Conservation (phyloP, 2,329 filamentous ascomycete species). For the Pyricularia sp. region DNA sequence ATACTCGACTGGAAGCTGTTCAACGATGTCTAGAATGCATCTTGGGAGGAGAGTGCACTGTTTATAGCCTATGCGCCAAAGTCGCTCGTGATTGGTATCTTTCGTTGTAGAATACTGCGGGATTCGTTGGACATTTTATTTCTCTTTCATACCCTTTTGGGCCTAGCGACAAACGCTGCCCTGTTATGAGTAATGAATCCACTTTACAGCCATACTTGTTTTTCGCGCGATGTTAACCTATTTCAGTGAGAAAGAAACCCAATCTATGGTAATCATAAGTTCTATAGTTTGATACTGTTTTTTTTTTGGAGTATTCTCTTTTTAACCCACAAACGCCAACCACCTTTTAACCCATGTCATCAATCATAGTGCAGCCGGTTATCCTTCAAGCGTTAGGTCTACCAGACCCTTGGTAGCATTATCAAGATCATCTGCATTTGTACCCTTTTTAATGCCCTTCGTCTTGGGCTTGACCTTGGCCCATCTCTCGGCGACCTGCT, state of each 20-base stretch:
- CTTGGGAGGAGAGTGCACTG: neutral
- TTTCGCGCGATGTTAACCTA: neutral
- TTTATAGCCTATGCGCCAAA: neutral
- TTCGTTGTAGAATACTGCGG: neutral
- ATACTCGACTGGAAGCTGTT: constrained; percentile 79
- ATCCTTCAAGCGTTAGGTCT: neutral
- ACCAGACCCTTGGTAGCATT: neutral
- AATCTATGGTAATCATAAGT: neutral
- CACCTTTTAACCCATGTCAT: neutral
- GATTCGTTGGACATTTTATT: neutral
- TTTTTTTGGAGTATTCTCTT: neutral
- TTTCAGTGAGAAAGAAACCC: neutral
- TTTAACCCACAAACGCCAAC: neutral
- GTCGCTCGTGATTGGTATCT: neutral
- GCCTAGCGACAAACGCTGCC: neutral
- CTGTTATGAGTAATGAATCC: neutral
- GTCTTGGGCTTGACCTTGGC: constrained; percentile 30
- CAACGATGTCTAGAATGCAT: constrained; percentile 23
- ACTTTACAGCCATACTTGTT: neutral
- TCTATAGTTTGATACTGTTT: neutral
- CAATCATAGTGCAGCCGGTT: neutral
- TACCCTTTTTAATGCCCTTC: neutral
- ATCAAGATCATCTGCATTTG: neutral
- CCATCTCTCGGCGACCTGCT: constrained; percentile 55
- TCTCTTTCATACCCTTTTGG: neutral